Base-by-base conservation (phyloP, 2,329 filamentous ascomycete species). In the Colletotrichum brevisporum region DNA sequence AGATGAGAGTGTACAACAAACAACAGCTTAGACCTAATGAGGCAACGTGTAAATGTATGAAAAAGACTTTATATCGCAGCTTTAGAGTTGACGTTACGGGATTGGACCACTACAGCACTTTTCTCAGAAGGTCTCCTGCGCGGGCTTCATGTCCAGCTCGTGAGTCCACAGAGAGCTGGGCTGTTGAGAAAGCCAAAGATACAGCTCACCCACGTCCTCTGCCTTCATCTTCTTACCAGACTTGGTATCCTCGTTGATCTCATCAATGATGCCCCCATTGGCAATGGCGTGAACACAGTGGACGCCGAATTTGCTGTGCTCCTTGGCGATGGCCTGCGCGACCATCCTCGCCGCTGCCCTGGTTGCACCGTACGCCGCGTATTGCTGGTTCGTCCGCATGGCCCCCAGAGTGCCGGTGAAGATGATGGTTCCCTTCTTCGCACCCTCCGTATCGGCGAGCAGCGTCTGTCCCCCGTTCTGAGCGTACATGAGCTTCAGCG, bases 261-360 rank as follows among this genome's bases (percentile, higher is more conserved):
- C 84, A 73, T 89, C 87, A 36, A 78, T 79, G 63, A 89, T 89
- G 0, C 76, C 77, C 0, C 86, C 86, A 73, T 89, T 89, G 0
- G 85, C 86, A 69, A 90, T 86, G 3, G 87, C 82, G 76, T 90
- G 88, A n/a, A 85, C 86, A 4, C 89, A 86, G 75, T 90, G 86
- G 0, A 90, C 76, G 2, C 87, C 87, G 69, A 83, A 84, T n/a
- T 81, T 80, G 71, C 83, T 86, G 77, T 89, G 85, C 76, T 90
- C 88, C 45, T 86, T 83, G 0, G 86, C 86, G 51, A 90, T 76
- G 8, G 82, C 84, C 75, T 89, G 86, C 0, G 86, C 86, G 13
- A 89, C 76, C 76, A 88, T 87, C 45, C 87, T 77, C 6, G 87
- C 85, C 1, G 83, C 84, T 0, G 84, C 80, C 3, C 86, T 78